Conservation (phyloP, 1,284 basidiomycete species). For the Apiotrichum siamense region DNA sequence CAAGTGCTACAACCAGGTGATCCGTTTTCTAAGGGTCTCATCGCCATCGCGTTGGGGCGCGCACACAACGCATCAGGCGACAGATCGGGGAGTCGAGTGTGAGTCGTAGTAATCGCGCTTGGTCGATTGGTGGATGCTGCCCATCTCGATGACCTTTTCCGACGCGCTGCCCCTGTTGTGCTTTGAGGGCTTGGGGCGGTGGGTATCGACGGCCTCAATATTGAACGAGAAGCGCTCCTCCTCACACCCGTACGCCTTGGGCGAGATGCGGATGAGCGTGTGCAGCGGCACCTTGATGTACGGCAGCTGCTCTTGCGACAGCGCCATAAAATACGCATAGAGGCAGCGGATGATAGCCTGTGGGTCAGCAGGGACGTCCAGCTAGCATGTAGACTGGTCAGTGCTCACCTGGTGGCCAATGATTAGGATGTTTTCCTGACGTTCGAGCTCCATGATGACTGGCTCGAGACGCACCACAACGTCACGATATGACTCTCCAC, state of each 20-base stretch:
- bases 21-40: too few species aligned
- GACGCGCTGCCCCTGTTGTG: conserved; percentile 1
- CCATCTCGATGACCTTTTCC: not conserved
- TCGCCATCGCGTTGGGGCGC: too few species aligned
- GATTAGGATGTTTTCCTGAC: conserved; percentile 94
- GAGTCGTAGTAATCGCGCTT: conserved; percentile 16
- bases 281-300: conserved; percentile 97
- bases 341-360: conserved; percentile 85
- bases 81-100: not conserved
- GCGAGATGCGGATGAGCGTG: conserved; percentile 96
- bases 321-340: conserved; percentile 92
- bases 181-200: conserved; percentile 71
- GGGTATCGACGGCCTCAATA: conserved; percentile 87
- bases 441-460: conserved; percentile 97
- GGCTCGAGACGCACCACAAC: conserved; percentile 95
- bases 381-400: too few species aligned
- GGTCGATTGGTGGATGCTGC: not conserved
- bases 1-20: too few species aligned
- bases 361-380: not conserved
- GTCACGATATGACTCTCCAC: conserved; percentile 91
- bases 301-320: conserved; percentile 87
- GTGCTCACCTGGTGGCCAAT: conserved; percentile 88
- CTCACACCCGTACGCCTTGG: conserved; percentile 97
- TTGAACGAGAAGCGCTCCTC: conserved; percentile 85
- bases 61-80: too few species aligned